Percentiles rank a stretch among this genome's conserved stretches.
These are phyloP conservation scores for Prunus mongolica DNA, from an alignment of 306 rosid species.

Conservation along the genomic window DNA sequence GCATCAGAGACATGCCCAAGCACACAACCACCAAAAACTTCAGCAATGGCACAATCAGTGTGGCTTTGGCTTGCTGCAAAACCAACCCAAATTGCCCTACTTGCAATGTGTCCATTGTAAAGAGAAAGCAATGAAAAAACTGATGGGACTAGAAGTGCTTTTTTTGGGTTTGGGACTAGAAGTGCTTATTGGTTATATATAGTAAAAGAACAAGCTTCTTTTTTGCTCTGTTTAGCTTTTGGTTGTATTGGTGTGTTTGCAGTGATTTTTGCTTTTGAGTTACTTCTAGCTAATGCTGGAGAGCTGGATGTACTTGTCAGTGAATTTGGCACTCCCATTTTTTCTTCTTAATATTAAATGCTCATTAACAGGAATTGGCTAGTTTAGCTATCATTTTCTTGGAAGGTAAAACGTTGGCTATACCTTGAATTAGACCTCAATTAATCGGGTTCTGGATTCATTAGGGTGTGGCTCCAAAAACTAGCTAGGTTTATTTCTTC, in stretches of 20 bases:
- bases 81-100: constrained; percentile 43
- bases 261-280: constrained; percentile 59
- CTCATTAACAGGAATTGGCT: too few species aligned
- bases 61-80: constrained; percentile 54
- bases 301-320: constrained; percentile 20
- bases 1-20: constrained; percentile 72
- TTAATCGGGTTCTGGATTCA: too few species aligned
- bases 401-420: too few species aligned
- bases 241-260: background rate
- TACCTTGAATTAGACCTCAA: too few species aligned
- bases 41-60: constrained; percentile 59
- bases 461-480: too few species aligned
- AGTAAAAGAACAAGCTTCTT: constrained; percentile 42
- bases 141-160: background rate
- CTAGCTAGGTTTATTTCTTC: too few species aligned
- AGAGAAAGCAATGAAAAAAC: background rate
- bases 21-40: constrained; percentile 46
- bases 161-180: background rate
- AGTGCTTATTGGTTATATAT: constrained; percentile 2
- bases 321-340: background rate
- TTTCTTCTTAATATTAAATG: too few species aligned
- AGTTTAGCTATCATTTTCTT: too few species aligned
- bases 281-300: constrained; percentile 41
- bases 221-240: constrained; percentile 10
- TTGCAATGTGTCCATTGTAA: constrained; percentile 37